These are phyloP conservation scores for Vitis rotundifolia DNA, from an alignment of 164 flowering plant genomes.

Conservation along the genomic window DNA sequence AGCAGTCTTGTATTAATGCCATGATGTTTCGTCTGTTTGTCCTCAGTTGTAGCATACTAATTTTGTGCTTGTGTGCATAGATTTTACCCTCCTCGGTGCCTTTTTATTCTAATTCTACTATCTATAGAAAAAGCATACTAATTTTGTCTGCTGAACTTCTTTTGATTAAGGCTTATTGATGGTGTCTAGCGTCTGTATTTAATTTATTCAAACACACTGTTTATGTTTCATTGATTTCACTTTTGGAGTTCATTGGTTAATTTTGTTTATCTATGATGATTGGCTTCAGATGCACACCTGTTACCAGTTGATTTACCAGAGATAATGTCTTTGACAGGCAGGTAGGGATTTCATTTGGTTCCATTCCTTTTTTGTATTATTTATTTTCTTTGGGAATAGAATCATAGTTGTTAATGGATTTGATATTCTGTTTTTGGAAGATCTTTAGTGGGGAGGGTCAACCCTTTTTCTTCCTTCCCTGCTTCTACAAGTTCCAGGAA, in stretches of 20 bases:
- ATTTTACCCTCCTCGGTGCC: too few species aligned
- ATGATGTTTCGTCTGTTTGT: too few species aligned
- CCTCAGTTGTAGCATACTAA: too few species aligned
- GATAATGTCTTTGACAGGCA: slow-evolving; percentile 59
- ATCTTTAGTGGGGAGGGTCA: too few species aligned
- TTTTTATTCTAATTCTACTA: too few species aligned
- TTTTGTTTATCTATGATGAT: slow-evolving; percentile 11
- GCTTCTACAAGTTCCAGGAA: too few species aligned
- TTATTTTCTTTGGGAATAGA: not conserved
- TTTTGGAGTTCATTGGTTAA: not conserved
- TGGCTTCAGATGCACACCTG: slow-evolving; percentile 86
- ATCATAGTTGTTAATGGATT: not conserved
- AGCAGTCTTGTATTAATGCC: too few species aligned
- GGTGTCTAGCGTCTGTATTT: not conserved
- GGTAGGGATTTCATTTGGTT: slow-evolving; percentile 38
- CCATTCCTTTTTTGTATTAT: not conserved
- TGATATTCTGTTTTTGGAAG: not conserved
- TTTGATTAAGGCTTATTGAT: too few species aligned
- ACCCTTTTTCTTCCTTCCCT: too few species aligned
- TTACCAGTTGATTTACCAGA: slow-evolving; percentile 87
- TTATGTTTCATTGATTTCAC: not conserved
- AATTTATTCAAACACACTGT: not conserved
- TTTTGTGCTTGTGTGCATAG: too few species aligned
- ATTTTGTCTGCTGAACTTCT: too few species aligned
- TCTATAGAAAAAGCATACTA: too few species aligned